Conservation (phyloP, 305 asterid species). For the Striga hermonthica region DNA sequence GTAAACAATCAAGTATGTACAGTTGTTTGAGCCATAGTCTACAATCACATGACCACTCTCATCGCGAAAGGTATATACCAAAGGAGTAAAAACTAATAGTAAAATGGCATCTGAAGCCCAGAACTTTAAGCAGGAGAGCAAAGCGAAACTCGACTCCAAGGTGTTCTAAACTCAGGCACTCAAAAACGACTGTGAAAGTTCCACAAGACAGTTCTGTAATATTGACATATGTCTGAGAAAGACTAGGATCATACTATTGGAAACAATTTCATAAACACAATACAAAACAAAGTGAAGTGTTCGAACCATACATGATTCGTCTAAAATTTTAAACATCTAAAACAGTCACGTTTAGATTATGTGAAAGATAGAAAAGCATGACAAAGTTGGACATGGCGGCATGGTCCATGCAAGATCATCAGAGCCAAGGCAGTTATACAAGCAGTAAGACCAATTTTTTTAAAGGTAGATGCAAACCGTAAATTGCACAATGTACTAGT, state of each 20-base stretch:
- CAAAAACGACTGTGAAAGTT: not conserved
- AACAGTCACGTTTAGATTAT: not conserved
- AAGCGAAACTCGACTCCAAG: too few species aligned
- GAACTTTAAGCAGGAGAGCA: too few species aligned
- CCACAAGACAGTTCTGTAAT: too few species aligned
- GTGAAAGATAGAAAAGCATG: not conserved
- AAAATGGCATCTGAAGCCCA: not conserved
- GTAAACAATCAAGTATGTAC: too few species aligned
- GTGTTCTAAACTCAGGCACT: not conserved
- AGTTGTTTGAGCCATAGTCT: not conserved
- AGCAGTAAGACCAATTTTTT: not conserved
- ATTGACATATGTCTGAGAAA: too few species aligned
- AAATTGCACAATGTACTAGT: not conserved
- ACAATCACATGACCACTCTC: conserved; percentile 1
- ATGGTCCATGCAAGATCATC: too few species aligned
- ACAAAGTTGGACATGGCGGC: conserved; percentile 4
- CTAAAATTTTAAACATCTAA: too few species aligned
- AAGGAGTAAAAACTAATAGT: conserved; percentile 6
- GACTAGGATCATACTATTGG: too few species aligned
- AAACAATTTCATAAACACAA: too few species aligned
- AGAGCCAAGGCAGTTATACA: too few species aligned
- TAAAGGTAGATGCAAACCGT: not conserved
- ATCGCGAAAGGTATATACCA: not conserved
- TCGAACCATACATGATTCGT: too few species aligned
- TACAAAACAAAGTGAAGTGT: too few species aligned